Evolutionary conservation across 75 land plant genomes (phyloP).

Genomic region (Larix kaempferi): DNA sequence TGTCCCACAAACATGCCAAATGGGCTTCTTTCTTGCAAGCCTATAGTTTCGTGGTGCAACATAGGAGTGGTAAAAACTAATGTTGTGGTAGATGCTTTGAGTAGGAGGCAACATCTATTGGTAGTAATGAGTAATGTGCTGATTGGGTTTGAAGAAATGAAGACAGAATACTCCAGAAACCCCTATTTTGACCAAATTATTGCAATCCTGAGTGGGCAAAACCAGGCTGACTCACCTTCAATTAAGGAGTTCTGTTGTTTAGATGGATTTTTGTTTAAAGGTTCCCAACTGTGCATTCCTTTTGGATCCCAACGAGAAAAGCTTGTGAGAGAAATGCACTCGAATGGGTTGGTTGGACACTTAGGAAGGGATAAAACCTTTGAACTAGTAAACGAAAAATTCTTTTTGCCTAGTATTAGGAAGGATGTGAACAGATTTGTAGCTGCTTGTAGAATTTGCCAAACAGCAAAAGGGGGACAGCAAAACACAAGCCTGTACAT

Average conservation of each 20-base stretch:
- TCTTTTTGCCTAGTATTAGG: slow-evolving; percentile 8
- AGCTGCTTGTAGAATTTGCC: no score
- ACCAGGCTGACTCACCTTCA: neutral
- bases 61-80: neutral
- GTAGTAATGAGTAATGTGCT: neutral
- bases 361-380: slow-evolving; percentile 20
- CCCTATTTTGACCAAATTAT: neutral
- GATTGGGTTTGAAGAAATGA: neutral
- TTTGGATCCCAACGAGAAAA: neutral
- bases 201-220: neutral
- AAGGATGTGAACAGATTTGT: slow-evolving; percentile 5
- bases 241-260: neutral
- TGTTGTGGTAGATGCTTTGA: neutral
- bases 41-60: neutral
- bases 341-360: slow-evolving; percentile 11
- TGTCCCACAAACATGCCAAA: slow-evolving; percentile 5
- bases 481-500: slow-evolving; percentile 11
- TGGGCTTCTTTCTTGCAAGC: neutral
- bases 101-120: neutral
- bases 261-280: slow-evolving; percentile 12
- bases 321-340: slow-evolving; percentile 12
- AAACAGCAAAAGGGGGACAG: neutral
- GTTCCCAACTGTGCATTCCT: slow-evolving; percentile 18
- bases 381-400: neutral
- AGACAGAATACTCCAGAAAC: neutral